Evolutionary conservation across 2,329 filamentous ascomycete genomes (phyloP), one percentile per base, ranked within the genome.

Genomic region (Bipolaris bicolor): DNA sequence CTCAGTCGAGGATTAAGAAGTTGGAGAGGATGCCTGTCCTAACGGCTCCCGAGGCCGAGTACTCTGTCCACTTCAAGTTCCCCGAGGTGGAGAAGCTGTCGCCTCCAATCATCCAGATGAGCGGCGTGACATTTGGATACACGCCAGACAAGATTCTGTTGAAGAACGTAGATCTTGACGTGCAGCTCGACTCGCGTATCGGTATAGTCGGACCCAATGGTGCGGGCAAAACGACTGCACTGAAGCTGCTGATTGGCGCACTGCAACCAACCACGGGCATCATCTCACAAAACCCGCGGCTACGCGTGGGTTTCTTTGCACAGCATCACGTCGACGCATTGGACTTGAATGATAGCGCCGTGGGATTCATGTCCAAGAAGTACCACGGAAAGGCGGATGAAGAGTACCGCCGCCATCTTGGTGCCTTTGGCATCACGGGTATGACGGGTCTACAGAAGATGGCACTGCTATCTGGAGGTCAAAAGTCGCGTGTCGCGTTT

Each of bases 181-280:
- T 99, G 15, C 95, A 99, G 78, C 88, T 99, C 40, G 95, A 99
- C 79, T 98, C 94, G 7, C 90, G 95, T 63, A 99, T 99, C 69
- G 95, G 95, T 73, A 99, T 99, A 73, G 94, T 99, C n/a, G 95
- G 95, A 15, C 95, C 95, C 72, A 99, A 99, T 83, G 95, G 95
- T 78, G 95, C 95, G 43, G 95, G 95, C 84, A 99, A 99, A 80
- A 99, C 95, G 2, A 99, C 95, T 0, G 90, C 97, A n/a, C 82
- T 99, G 67, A 98, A 97, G 79, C 86, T 99, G n/a, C 88, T 99
- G 58, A 97, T 95, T 63, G 91, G 92, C 62, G 91, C 91, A 69
- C 84, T 99, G 22, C 78, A 86, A 55, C 87, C 95, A 3, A 87
- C 88, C 0, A 83, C 86, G 51, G 95, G 95, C 65, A 73, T 96